Percentiles rank a stretch among this genome's conserved stretches.
Evolutionary conservation across 2,329 filamentous ascomycete genomes (phyloP).

Genomic region (Metarhizium brunneum): DNA sequence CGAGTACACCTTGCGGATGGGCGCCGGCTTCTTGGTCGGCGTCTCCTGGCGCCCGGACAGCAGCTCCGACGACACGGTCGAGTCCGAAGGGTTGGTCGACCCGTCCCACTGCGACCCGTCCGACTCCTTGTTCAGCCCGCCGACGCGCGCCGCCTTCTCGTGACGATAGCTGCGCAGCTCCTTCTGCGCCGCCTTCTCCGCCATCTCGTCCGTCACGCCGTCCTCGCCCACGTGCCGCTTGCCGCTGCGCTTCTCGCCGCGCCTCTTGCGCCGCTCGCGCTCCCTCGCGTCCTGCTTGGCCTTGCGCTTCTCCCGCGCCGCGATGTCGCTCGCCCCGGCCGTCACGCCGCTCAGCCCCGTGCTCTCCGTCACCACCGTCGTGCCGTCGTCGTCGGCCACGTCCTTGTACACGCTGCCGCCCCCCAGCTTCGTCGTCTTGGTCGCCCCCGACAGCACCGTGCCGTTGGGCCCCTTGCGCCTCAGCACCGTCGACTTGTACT

Average conservation of each 20-base stretch:
- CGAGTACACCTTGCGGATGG: conserved; percentile 54
- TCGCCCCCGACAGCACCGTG: conserved; percentile 73
- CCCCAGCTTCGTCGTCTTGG: conserved; percentile 73
- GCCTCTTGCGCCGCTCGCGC: conserved; percentile 22
- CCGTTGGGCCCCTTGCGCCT: conserved; percentile 84
- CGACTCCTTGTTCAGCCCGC: conserved; percentile 74
- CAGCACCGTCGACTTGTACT: conserved; percentile 93
- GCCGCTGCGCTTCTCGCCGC: conserved; percentile 25
- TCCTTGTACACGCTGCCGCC: conserved; percentile 79
- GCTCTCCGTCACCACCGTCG: conserved; percentile 35
- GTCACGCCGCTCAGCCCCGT: conserved; percentile 45
- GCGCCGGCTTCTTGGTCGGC: conserved; percentile 35
- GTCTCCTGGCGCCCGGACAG: conserved; percentile 48
- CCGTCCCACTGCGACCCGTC: conserved; percentile 78
- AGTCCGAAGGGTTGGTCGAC: conserved; percentile 56
- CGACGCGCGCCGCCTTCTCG: conserved; percentile 78
- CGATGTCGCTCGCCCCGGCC: conserved; percentile 46
- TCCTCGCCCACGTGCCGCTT: conserved; percentile 43
- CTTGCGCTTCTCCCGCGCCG: conserved; percentile 45
- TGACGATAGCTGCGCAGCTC: conserved; percentile 77
- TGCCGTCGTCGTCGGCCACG: conserved; percentile 42
- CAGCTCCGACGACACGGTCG: conserved; percentile 49
- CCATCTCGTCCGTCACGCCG: conserved; percentile 52
- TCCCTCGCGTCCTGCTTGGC: conserved; percentile 41
- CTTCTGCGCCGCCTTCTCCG: conserved; percentile 53